Percentiles rank a stretch among this genome's conserved stretches.
phyloP scores from a whole-genome alignment of 371 early-diverging fungal species.

The Batrachochytrium dendrobatidis region DNA sequence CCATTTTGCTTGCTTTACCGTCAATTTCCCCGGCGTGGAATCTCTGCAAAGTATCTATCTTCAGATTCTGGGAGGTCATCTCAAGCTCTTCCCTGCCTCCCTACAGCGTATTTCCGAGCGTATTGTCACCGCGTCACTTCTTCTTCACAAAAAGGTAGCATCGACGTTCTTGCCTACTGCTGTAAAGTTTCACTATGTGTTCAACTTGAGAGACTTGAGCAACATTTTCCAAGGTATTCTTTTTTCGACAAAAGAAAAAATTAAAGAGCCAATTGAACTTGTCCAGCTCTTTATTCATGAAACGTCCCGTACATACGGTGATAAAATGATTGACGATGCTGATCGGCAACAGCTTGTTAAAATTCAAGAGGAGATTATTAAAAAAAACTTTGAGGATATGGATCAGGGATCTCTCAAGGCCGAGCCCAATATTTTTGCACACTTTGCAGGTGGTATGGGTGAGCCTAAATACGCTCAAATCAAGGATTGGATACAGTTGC shows the following conservation, averaged over 20 bases:
- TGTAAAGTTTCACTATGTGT: slow-evolving; percentile 57
- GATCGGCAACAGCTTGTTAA: slow-evolving; percentile 38
- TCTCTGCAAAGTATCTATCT: slow-evolving; percentile 47
- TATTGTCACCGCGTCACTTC: slow-evolving; percentile 40
- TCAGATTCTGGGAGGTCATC: slow-evolving; percentile 42
- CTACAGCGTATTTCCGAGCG: slow-evolving; percentile 41
- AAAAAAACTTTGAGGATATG: slow-evolving; percentile 53
- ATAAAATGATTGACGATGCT: slow-evolving; percentile 45
- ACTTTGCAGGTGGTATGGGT: slow-evolving; percentile 50
- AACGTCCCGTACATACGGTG: slow-evolving; percentile 48
- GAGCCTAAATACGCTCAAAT: slow-evolving; percentile 50
- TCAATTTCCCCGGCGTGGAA: slow-evolving; percentile 53
- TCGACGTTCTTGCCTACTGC: slow-evolving; percentile 50
- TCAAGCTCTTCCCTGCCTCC: slow-evolving; percentile 38
- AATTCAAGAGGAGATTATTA: slow-evolving; percentile 43
- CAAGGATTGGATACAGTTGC: slow-evolving; percentile 45
- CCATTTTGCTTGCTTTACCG: slow-evolving; percentile 52
- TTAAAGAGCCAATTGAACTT: slow-evolving; percentile 48
- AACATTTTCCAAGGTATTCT: slow-evolving; percentile 56
- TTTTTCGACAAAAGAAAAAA: slow-evolving; percentile 43
- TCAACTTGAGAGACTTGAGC: slow-evolving; percentile 51
- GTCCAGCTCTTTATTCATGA: slow-evolving; percentile 50
- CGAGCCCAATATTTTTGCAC: slow-evolving; percentile 51
- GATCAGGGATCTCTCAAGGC: slow-evolving; percentile 42
- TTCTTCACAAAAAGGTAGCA: slow-evolving; percentile 49